A percentile compares a stretch with the other conserved stretches of the same genome.
phyloP scores from a whole-genome alignment of 352 stramenopile species.

The Elongisporangium senticosum region DNA sequence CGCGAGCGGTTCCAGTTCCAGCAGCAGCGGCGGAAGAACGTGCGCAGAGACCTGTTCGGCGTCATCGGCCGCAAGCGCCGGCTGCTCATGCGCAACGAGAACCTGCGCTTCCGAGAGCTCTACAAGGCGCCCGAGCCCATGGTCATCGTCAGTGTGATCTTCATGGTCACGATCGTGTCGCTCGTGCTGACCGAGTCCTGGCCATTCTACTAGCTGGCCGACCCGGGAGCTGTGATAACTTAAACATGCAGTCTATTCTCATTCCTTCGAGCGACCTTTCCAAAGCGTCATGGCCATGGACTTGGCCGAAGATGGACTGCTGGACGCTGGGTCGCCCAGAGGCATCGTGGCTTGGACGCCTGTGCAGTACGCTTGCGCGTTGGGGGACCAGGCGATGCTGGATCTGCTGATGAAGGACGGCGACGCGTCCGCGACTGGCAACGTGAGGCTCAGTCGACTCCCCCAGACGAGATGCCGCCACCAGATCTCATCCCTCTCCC shows the following conservation, averaged over 20 bases:
- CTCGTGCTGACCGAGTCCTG: constrained; percentile 74
- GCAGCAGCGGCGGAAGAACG: constrained; percentile 25
- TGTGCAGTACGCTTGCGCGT: constrained; percentile 69
- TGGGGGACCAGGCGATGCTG: constrained; percentile 47
- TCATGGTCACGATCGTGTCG: constrained; percentile 53
- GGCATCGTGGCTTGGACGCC: constrained; percentile 63
- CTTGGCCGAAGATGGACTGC: not conserved
- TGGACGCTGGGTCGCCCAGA: constrained; percentile 55
- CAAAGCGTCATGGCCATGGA: constrained; percentile 6
- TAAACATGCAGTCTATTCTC: constrained; percentile 1
- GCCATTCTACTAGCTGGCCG: constrained; percentile 52
- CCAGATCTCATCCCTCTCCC: not conserved
- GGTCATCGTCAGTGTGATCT: constrained; percentile 45
- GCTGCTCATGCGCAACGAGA: constrained; percentile 61
- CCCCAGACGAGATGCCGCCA: not conserved
- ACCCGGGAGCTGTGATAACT: not conserved
- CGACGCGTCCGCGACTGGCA: constrained; percentile 2
- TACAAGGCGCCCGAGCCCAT: constrained; percentile 64
- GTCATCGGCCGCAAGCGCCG: constrained; percentile 56
- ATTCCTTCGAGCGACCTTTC: constrained; percentile 13
- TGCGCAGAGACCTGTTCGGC: constrained; percentile 32
- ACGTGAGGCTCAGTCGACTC: not conserved
- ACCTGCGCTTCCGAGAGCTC: constrained; percentile 70
- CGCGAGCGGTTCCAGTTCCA: constrained; percentile 39
- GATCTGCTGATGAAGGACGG: constrained; percentile 22